Base-by-base conservation (phyloP, 2,329 filamentous ascomycete genomes). In the Helotiales sp. region DNA sequence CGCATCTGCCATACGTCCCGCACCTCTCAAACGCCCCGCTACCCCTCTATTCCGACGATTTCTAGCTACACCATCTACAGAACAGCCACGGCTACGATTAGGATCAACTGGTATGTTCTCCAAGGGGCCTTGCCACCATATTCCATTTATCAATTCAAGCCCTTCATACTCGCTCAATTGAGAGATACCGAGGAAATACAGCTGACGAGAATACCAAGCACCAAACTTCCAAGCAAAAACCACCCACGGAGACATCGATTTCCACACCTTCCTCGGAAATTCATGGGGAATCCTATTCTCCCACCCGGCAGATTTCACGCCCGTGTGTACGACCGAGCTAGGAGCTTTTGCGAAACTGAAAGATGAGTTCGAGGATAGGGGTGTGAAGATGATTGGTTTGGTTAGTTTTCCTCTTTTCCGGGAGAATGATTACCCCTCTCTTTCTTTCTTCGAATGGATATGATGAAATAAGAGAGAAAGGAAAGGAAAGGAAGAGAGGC, bases 281-380 rank as follows among this genome's bases (percentile, higher is more conserved):
- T 86, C 81, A 72, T 92, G 89, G 89, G 84, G 86, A 55, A 82
- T 93, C 64, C 80, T 93, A 67, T 92, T 93, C 81, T 90, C 87
- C 15, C 89, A 92, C 77, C 89, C 89, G 1, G 87, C 86, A 75
- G 91, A 96, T 76, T 96, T 89, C 81, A 96, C 92, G 0, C 92
- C 91, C 57, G 91, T 96, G 53, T 96, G 91, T 81, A 96, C 91
- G 60, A 96, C 91, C 47, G 91, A 96, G 79, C 86, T 96, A 61
- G 92, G 91, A 60, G 91, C 61, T 5, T 63, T 63, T 47, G 89
- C 91, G 66, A 93, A 91, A 77, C 80, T 96, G 62, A 86, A 90
- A 78, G 83, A 85, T 70, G 91, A 96, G 75, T 96, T 63, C n/a
- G 81, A 84, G 69, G 89, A 88, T 79, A 85, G 91, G 61, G 85